A percentile compares a stretch with the other conserved stretches of the same genome.
Evolutionary conservation across 208 protist species (phyloP).

Genomic region (Angomonas desouzai): DNA sequence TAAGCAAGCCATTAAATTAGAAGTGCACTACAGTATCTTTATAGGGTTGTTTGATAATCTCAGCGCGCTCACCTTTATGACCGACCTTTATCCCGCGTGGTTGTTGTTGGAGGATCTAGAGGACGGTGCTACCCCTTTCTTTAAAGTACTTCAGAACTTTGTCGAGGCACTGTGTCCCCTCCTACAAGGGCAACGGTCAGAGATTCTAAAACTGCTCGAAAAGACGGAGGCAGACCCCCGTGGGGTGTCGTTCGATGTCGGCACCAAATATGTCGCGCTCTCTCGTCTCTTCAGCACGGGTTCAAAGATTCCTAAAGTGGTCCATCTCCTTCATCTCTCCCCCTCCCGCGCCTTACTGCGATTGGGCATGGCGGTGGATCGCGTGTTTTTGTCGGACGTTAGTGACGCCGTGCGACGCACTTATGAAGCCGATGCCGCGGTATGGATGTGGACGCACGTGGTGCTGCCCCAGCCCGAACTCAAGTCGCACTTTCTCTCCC

Average conservation of each 20-base stretch:
- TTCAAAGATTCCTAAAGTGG: constrained; percentile 13
- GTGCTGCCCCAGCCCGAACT: constrained; percentile 40
- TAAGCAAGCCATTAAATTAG: constrained; percentile 8
- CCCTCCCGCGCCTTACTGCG: constrained; percentile 19
- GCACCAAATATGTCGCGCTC: neutral
- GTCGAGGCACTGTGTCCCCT: neutral
- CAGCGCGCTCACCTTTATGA: constrained; percentile 11
- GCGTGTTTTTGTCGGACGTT: constrained; percentile 37
- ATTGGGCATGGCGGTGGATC: constrained; percentile 27
- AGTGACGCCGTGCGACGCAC: constrained; percentile 15
- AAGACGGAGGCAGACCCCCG: neutral
- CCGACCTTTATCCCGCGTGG: constrained; percentile 22
- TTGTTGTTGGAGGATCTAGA: constrained; percentile 16
- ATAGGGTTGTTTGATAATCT: constrained; percentile 19
- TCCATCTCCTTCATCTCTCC: constrained; percentile 17
- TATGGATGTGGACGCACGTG: constrained; percentile 38
- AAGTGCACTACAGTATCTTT: constrained; percentile 10
- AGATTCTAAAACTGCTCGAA: neutral
- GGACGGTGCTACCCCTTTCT: constrained; percentile 19
- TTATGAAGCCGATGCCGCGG: constrained; percentile 37
- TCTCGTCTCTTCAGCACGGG: constrained; percentile 13
- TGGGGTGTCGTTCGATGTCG: too few relatives aligned
- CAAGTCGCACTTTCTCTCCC: constrained; percentile 6
- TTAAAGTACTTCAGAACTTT: neutral
- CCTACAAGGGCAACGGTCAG: neutral